A percentile compares a stretch with the other conserved stretches of the same genome.
Conservation (phyloP, 2,329 filamentous ascomycete species). For the Hymenoscyphus linearis region DNA sequence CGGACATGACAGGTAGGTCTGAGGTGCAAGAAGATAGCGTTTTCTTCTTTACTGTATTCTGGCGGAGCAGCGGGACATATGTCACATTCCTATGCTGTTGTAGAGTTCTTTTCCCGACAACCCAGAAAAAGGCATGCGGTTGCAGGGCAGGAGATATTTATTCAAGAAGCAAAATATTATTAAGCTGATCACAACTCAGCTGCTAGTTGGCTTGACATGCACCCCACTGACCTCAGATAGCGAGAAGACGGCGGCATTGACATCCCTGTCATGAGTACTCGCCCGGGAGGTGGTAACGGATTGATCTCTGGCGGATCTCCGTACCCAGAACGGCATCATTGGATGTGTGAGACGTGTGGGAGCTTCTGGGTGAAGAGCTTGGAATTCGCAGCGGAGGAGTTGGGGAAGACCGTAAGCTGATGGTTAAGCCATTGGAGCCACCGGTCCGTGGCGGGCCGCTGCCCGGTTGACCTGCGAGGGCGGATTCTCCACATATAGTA, state of each 20-base stretch:
- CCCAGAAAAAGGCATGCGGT: not conserved
- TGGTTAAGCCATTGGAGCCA: not conserved
- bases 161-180: not conserved
- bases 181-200: not conserved
- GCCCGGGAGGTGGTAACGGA: not conserved
- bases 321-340: constrained; percentile 4
- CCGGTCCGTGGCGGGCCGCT: not conserved
- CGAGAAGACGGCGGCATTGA: not conserved
- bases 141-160: not conserved
- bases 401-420: constrained; percentile 9
- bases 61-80: not conserved
- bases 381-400: constrained; percentile 5
- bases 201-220: not conserved
- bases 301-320: constrained; percentile 4
- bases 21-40: constrained; percentile 1
- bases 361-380: not conserved
- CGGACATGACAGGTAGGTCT: constrained; percentile 5
- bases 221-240: not conserved
- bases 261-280: not conserved
- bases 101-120: constrained; percentile 2
- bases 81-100: not conserved
- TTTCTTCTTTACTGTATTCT: constrained; percentile 1
- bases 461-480: not conserved
- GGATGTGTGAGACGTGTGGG: not conserved
- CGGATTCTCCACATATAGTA: constrained; percentile 1